Evolutionary conservation across 2,329 filamentous ascomycete genomes (phyloP).

Genomic region (Talaromyces sp.): DNA sequence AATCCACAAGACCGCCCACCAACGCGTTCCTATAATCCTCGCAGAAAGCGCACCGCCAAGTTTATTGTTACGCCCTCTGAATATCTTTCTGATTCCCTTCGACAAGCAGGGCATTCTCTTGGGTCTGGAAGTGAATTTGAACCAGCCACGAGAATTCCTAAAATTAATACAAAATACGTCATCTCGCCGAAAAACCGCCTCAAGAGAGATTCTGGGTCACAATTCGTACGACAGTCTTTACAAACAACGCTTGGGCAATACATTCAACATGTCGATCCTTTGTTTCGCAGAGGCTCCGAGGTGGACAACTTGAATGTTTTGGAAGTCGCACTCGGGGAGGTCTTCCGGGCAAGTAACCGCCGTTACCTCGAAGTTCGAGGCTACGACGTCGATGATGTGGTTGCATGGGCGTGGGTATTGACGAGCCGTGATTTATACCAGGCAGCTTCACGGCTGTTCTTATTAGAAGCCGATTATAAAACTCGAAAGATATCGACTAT

Average conservation of each 20-base stretch:
- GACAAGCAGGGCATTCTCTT: conserved; percentile 21
- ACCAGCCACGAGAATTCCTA: conserved; percentile 11
- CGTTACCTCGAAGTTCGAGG: conserved; percentile 35
- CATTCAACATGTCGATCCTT: conserved; percentile 37
- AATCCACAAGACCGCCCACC: neutral
- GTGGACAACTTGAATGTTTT: conserved; percentile 15
- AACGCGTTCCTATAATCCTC: neutral
- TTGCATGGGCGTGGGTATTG: conserved; percentile 53
- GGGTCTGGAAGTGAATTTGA: conserved; percentile 3
- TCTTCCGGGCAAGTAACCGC: conserved; percentile 36
- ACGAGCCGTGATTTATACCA: conserved; percentile 37
- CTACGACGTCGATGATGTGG: conserved; percentile 44
- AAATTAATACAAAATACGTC: conserved; percentile 7
- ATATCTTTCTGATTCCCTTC: conserved; percentile 35
- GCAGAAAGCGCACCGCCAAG: neutral
- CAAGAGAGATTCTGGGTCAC: neutral
- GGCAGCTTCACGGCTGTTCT: conserved; percentile 41
- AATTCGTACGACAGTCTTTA: conserved; percentile 26
- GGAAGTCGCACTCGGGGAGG: conserved; percentile 30
- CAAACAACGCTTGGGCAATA: conserved; percentile 44
- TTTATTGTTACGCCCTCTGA: conserved; percentile 29
- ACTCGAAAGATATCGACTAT: neutral
- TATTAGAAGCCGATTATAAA: conserved; percentile 29
- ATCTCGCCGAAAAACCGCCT: neutral
- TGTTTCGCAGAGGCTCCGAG: conserved; percentile 18